A percentile compares a stretch with the other conserved stretches of the same genome.
Conservation (phyloP, 768 basidiomycete genomes). For the Mycena latifolia region DNA sequence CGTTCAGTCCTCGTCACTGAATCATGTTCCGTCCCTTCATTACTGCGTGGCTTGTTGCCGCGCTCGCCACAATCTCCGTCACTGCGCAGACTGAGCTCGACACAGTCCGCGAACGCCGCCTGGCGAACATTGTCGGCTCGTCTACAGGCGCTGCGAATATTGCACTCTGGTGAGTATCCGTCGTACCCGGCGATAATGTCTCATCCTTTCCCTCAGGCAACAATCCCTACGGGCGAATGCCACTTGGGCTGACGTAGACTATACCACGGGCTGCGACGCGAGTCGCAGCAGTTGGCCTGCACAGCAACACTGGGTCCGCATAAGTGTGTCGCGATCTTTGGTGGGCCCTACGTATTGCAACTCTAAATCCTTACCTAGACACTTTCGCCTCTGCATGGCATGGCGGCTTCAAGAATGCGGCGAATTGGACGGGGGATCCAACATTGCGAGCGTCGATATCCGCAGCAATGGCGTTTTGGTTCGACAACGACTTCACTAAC, state of each 20-base stretch:
- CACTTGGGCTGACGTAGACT: constrained; percentile 64
- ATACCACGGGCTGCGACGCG: constrained; percentile 64
- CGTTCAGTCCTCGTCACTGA: not conserved
- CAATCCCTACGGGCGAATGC: constrained; percentile 47
- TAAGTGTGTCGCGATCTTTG: constrained; percentile 45
- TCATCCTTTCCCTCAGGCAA: constrained; percentile 40
- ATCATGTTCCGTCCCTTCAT: constrained; percentile 1
- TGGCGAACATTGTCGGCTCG: constrained; percentile 54
- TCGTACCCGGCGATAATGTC: not conserved
- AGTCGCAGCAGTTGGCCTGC: constrained; percentile 72
- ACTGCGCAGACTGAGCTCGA: constrained; percentile 45
- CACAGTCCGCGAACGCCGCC: constrained; percentile 50
- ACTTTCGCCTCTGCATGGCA: constrained; percentile 65
- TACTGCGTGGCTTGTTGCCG: not conserved
- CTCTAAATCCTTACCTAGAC: constrained; percentile 42
- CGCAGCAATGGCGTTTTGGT: constrained; percentile 65
- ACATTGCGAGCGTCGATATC: constrained; percentile 49
- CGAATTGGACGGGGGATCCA: constrained; percentile 51
- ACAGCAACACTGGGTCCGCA: constrained; percentile 61
- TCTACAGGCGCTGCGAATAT: constrained; percentile 55
- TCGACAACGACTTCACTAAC: constrained; percentile 61
- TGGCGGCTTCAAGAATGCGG: constrained; percentile 56
- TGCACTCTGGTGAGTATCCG: constrained; percentile 45
- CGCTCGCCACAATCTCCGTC: constrained; percentile 9
- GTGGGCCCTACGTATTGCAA: not conserved